These are phyloP conservation scores for Pyronema domesticum DNA, from an alignment of 495 filamentous ascomycete genomes.

Conservation along the genomic window DNA sequence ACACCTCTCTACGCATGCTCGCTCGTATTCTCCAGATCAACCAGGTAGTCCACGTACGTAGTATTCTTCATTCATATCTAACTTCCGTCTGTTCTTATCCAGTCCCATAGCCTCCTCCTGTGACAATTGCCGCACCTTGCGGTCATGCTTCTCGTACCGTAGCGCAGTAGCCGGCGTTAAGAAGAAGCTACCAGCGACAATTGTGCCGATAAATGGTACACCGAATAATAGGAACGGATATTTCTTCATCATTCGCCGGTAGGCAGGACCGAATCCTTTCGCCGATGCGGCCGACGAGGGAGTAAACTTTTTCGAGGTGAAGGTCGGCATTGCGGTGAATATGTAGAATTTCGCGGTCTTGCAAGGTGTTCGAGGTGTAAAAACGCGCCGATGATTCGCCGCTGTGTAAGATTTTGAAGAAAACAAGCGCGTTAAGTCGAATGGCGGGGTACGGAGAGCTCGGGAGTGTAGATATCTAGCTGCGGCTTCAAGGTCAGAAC, in stretches of 20 bases:
- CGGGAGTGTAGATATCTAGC: no score
- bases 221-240: conserved; percentile 90
- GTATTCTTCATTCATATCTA: conserved; percentile 80
- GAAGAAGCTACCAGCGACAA: conserved; percentile 88
- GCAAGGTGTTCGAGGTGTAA: background rate
- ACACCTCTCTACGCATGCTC: no score
- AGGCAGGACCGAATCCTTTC: conserved; percentile 52
- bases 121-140: conserved; percentile 62
- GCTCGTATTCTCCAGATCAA: background rate
- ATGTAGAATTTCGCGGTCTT: background rate
- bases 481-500: no score
- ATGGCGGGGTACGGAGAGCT: no score
- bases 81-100: conserved; percentile 46
- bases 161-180: conserved; percentile 85
- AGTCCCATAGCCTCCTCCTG: conserved; percentile 75
- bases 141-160: conserved; percentile 80
- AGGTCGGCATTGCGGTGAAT: conserved; percentile 44
- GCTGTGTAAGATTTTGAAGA: no score
- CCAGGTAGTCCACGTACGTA: conserved; percentile 42
- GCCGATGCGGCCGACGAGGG: conserved; percentile 31
- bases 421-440: no score
- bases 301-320: conserved; percentile 55
- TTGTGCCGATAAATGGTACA: conserved; percentile 78
- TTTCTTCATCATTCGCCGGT: conserved; percentile 48
- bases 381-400: no score